These are phyloP conservation scores for Rhodamnia argentea DNA, from an alignment of 345 rosid species.

Conservation along the genomic window DNA sequence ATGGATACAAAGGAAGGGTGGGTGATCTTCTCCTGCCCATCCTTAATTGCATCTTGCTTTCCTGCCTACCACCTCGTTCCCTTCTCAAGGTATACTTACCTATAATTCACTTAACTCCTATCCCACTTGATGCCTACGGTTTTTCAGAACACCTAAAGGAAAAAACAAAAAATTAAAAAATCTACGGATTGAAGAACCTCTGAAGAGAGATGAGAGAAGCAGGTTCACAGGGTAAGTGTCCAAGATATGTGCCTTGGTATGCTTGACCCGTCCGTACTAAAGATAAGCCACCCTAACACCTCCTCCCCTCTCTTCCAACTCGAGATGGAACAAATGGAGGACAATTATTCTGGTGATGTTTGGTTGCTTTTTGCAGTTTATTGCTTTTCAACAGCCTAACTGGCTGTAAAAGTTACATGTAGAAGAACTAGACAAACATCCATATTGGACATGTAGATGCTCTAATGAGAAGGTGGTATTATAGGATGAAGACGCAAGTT, in stretches of 20 bases:
- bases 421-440: neutral
- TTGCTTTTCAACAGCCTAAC: neutral
- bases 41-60: neutral
- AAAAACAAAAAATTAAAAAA: neutral
- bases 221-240: neutral
- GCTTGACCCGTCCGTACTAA: neutral
- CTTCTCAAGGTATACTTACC: neutral
- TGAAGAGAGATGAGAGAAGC: neutral
- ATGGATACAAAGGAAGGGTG: neutral
- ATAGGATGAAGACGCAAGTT: neutral
- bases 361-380: neutral
- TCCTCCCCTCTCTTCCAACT: neutral
- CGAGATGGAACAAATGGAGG: neutral
- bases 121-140: neutral
- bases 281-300: neutral
- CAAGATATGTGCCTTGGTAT: neutral
- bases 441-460: neutral
- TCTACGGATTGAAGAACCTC: neutral
- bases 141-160: neutral
- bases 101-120: neutral
- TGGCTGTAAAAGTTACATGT: neutral
- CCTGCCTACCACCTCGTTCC: neutral
- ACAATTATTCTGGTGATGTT: neutral
- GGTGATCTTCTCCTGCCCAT: neutral
- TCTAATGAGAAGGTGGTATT: neutral